Base-by-base conservation (phyloP, 2,329 filamentous ascomycete genomes). In the Pestalotiopsis sp. region DNA sequence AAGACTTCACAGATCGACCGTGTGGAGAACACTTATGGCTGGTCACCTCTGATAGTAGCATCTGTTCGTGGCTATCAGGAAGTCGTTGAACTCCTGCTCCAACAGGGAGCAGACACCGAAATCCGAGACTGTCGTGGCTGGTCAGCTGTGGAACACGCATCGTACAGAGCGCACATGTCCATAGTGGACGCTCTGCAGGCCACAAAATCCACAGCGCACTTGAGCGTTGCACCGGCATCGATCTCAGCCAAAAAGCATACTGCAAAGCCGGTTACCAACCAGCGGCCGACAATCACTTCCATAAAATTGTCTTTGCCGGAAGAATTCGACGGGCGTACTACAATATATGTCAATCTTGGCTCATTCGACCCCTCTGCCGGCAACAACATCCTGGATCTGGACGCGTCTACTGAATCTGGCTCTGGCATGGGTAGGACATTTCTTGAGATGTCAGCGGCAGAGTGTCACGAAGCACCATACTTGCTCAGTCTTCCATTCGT, bases 131-230 rank as follows among this genome's bases (percentile, higher is more conserved):
- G 25, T n/a, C 63, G 62, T n/a, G 69, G 67, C 52, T 70, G 69
- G 69, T 41, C 69, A n/a, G 64, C 69, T 38, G 56, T 68, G 31
- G 69, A 68, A n/a, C 63, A 68, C 31, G 69, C 69, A 13, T 52
- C 67, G 5, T 70, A 70, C 62, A 65, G 67, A 41, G 69, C 56
- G 12, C 66, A 70, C 20, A 70, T 67, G 66, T 7, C 57, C 17
- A 63, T 70, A 6, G 69, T 68, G 12, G 63, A 38, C 4, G 20
- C 63, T 38, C 57, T 70, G 4, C 27, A 68, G 36, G 4, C 45
- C 12, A 11, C 25, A 17, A 11, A 27, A 14, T 31, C 52, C n/a
- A 41, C 52, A 3, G 5, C 12, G 7, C 27, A 36, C 12, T 12
- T 45, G 20, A 41, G 31, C 17, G 27, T n/a, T 38, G n/a, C 41